Evolutionary conservation across 768 basidiomycete genomes (phyloP), one percentile per base, ranked within the genome.

Genomic region (Boletus tylopilopsis): DNA sequence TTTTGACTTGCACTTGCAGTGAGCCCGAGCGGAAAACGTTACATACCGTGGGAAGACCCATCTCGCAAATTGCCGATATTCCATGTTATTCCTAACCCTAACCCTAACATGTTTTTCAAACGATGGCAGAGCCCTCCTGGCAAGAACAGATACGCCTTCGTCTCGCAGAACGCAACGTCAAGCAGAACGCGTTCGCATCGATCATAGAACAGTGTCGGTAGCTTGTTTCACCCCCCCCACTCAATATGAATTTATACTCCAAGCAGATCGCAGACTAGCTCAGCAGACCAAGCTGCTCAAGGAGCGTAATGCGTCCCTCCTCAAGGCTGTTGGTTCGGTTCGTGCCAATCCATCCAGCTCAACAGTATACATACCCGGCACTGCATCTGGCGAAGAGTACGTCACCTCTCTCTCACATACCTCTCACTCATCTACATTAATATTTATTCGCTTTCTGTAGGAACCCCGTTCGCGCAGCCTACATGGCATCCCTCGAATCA

Each of bases 141-240:
- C 91, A 93, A 72, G 89, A 91, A 66, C 74, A 81, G 53, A 74
- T 92, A 45, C 80, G 90, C 42, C 73, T 85, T 36, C 81, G 90
- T 59, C 83, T 97, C 45, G 76, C 83, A 57, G 86, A 90, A 64
- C 82, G 94, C 55, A 92, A 98, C 65, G 79, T 81, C 51, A 81
- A 79, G 54, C 91, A 94, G 64, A 81, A 84, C 42, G 80, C 86
- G 16, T 90, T 87, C 67, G 79, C 90, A 10, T 80, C 85, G 35
- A 77, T 97, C 53, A 94, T 97, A 54, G 90, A 94, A 64, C 91
- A 95, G 74, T 95, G 94, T 96, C 69, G 45, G 86, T 74, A n/a
- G n/a, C n/a, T n/a, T 29, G 6, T 11, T 9, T 42, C 18, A 19
- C 16, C 0, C 11, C 16, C 53, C 53, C 30, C 50, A 24, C 56